These are phyloP conservation scores for Tetrapisispora namnaoensis DNA, from an alignment of 805 yeast species.

Conservation along the genomic window DNA sequence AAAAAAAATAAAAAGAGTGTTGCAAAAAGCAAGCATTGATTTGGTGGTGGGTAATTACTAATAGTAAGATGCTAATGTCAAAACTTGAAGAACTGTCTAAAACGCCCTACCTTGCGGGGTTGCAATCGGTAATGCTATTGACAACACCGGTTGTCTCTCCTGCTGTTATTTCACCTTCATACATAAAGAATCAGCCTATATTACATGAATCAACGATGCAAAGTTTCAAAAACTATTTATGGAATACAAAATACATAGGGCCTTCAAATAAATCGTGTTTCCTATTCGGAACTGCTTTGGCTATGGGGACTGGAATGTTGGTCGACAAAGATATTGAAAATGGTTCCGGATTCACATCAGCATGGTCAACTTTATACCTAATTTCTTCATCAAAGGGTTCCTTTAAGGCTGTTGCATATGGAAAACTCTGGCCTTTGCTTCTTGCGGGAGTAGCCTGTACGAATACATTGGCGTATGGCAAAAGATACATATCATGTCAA, in stretches of 20 bases:
- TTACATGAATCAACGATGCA: background rate
- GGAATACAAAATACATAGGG: constrained; percentile 21
- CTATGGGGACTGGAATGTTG: constrained; percentile 64
- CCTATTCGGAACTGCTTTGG: constrained; percentile 52
- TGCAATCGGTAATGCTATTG: constrained; percentile 31
- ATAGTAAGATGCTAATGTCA: background rate
- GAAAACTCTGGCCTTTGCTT: constrained; percentile 53
- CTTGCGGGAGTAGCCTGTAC: constrained; percentile 49
- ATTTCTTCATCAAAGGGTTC: constrained; percentile 60
- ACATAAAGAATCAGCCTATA: constrained; percentile 6
- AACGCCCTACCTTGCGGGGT: constrained; percentile 42
- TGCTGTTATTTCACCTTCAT: constrained; percentile 11
- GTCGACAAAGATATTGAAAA: constrained; percentile 66
- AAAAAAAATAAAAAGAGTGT: background rate
- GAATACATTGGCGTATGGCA: constrained; percentile 61
- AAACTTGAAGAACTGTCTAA: constrained; percentile 15
- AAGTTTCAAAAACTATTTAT: background rate
- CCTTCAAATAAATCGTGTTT: constrained; percentile 33
- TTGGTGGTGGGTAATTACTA: no score
- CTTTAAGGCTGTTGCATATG: constrained; percentile 38
- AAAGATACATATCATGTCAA: constrained; percentile 44
- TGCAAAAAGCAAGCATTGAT: background rate
- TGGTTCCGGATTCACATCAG: constrained; percentile 72
- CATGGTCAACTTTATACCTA: constrained; percentile 72
- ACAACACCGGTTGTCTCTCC: constrained; percentile 32